Percentiles rank a stretch among this genome's conserved stretches.
phyloP scores from a whole-genome alignment of 2,329 filamentous ascomycete species.

The Calonectria hawksworthii region DNA sequence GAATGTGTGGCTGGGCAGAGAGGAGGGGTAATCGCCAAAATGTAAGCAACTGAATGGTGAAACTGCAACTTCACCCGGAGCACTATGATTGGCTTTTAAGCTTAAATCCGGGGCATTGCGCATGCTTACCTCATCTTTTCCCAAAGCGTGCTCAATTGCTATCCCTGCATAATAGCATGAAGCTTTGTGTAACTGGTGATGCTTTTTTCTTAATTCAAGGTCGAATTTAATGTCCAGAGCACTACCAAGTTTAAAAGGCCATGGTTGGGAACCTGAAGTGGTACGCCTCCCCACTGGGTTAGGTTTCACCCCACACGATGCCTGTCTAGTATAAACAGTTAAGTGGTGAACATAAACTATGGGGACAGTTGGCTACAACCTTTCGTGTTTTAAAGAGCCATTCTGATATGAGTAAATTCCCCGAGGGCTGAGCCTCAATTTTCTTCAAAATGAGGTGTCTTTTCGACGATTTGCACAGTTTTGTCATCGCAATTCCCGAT shows the following conservation, averaged over 20 bases:
- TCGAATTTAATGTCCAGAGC: background rate
- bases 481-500: background rate
- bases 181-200: background rate
- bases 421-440: background rate
- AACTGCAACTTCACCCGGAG: background rate
- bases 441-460: background rate
- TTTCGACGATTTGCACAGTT: background rate
- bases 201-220: background rate
- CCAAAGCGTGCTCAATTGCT: background rate
- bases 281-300: background rate
- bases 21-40: background rate
- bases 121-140: background rate
- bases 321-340: background rate
- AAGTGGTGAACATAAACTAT: background rate
- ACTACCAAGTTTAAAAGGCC: background rate
- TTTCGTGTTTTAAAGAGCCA: background rate
- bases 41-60: background rate
- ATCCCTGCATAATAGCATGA: background rate
- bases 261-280: background rate
- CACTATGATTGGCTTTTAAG: background rate
- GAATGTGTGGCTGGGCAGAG: background rate
- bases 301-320: background rate
- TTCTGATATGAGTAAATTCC: background rate
- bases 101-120: background rate
- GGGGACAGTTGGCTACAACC: background rate